Conservation (phyloP, 345 rosid species). For the Garcia nutans region DNA sequence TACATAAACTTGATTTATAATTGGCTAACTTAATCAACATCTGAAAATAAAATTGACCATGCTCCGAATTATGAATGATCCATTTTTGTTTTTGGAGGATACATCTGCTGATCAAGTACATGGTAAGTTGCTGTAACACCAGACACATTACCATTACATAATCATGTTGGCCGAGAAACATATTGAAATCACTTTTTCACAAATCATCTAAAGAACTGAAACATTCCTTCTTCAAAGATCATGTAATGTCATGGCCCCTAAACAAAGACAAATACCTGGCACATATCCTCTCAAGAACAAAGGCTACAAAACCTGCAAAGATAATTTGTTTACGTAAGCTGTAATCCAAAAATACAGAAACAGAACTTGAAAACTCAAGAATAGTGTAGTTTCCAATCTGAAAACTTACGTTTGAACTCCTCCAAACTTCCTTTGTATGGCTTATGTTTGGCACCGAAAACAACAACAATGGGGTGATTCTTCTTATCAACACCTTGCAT, state of each 20-base stretch:
- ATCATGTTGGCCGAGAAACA: neutral
- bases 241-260: neutral
- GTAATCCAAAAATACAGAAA: neutral
- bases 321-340: no score
- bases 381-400: neutral
- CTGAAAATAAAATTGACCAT: neutral
- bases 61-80: neutral
- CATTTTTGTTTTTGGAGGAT: neutral
- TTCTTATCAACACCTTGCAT: constrained; percentile 74
- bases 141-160: neutral
- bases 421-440: constrained; percentile 61
- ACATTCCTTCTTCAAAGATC: neutral
- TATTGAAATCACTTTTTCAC: neutral
- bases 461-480: constrained; percentile 65
- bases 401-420: constrained; percentile 70
- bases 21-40: neutral
- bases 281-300: constrained; percentile 62
- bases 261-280: constrained; percentile 45
- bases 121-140: neutral
- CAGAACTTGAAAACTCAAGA: neutral
- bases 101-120: neutral
- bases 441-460: constrained; percentile 58
- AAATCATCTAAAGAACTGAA: neutral
- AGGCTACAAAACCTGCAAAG: constrained; percentile 62
- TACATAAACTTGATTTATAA: constrained; percentile 6